Evolutionary conservation across 306 rosid species (phyloP).

Genomic region (Vigna mungo): DNA sequence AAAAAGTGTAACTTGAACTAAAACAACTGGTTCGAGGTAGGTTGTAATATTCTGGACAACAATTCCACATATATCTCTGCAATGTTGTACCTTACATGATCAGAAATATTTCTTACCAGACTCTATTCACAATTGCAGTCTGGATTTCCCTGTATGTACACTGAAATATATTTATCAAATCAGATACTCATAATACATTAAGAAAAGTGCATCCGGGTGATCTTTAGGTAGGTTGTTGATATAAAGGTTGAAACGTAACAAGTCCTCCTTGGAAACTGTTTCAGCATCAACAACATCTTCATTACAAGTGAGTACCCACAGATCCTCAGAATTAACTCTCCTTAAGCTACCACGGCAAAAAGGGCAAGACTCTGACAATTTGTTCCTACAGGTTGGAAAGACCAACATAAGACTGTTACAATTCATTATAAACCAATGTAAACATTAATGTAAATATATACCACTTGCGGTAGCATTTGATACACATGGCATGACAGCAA

Average conservation of each 20-base stretch:
- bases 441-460: constrained; percentile 42
- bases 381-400: constrained; percentile 62
- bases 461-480: constrained; percentile 98
- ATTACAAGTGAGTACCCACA: constrained; percentile 90
- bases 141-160: constrained; percentile 73
- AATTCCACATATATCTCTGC: constrained; percentile 46
- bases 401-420: constrained; percentile 18
- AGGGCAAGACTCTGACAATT: constrained; percentile 85
- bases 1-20: not conserved
- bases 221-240: constrained; percentile 88
- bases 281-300: constrained; percentile 92
- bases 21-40: constrained; percentile 6
- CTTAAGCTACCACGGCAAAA: constrained; percentile 94
- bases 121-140: constrained; percentile 75
- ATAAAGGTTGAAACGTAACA: constrained; percentile 83
- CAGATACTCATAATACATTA: constrained; percentile 84
- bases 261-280: constrained; percentile 83
- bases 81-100: constrained; percentile 30
- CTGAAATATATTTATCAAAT: constrained; percentile 52
- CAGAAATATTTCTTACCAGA: constrained; percentile 61
- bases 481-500: constrained; percentile 98
- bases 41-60: constrained; percentile 26
- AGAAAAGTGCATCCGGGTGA: constrained; percentile 87
- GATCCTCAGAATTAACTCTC: constrained; percentile 95
- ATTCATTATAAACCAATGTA: constrained; percentile 19